These are phyloP conservation scores for Annulohypoxylon maeteangense DNA, from an alignment of 495 filamentous ascomycete species.

Conservation along the genomic window DNA sequence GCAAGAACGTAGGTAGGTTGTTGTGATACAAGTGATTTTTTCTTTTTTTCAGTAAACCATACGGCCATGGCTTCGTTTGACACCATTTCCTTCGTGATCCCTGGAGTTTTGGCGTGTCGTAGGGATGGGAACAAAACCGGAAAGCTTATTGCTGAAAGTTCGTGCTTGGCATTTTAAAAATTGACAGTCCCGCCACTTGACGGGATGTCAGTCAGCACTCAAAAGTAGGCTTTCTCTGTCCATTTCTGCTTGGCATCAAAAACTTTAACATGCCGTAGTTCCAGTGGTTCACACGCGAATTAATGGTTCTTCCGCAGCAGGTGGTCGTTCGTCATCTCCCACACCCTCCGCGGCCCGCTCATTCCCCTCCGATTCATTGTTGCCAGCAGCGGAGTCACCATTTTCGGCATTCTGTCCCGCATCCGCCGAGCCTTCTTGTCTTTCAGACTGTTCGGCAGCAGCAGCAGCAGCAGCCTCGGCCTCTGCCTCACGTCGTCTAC, in stretches of 20 bases:
- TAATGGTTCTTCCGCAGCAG: slow-evolving; percentile 22
- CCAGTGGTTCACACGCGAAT: slow-evolving; percentile 14
- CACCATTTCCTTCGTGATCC: too few relatives aligned
- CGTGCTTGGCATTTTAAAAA: too few relatives aligned
- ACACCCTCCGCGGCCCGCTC: slow-evolving; percentile 6
- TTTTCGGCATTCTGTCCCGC: slow-evolving; percentile 15
- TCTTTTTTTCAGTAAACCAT: background rate
- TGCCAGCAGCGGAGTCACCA: background rate
- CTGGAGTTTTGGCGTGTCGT: background rate
- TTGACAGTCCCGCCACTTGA: background rate
- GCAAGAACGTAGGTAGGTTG: background rate
- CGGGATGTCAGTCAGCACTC: background rate
- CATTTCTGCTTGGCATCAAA: background rate
- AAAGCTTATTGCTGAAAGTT: background rate
- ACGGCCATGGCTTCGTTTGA: too few relatives aligned
- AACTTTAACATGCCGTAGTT: too few relatives aligned
- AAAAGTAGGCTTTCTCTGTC: background rate
- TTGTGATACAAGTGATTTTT: background rate
- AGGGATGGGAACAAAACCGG: background rate
- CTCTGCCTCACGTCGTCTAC: slow-evolving; percentile 58
- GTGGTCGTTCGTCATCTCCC: slow-evolving; percentile 10
- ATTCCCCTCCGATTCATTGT: background rate
- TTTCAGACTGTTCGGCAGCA: slow-evolving; percentile 22
- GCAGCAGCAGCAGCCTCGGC: slow-evolving; percentile 54
- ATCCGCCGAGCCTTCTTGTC: background rate